Percentiles rank a stretch among this genome's conserved stretches.
Evolutionary conservation across 2,329 filamentous ascomycete species (phyloP).

Genomic region (Sporothrix variecibatus): DNA sequence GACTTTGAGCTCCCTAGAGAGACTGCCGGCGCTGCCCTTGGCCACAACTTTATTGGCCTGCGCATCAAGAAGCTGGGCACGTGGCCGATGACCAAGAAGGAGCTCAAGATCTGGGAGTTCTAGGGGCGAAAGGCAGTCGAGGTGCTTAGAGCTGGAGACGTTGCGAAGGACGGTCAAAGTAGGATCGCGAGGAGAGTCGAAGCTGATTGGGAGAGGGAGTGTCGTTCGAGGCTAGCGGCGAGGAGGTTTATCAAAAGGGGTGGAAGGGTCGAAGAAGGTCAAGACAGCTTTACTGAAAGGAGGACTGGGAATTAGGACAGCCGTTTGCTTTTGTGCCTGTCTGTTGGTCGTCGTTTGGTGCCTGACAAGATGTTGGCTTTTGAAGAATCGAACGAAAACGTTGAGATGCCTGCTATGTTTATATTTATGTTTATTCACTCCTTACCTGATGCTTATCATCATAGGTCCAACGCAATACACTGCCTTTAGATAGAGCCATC

Average conservation of each 20-base stretch:
- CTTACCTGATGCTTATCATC: neutral
- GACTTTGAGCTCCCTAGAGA: neutral
- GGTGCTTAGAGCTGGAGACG: neutral
- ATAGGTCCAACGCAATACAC: neutral
- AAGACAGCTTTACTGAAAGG: neutral
- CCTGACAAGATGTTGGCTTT: neutral
- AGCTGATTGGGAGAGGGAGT: neutral
- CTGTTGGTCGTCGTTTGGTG: neutral
- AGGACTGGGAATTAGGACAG: neutral
- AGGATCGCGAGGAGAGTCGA: neutral
- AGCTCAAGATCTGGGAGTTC: constrained; percentile 32
- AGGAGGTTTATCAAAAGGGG: neutral
- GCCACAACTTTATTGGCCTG: constrained; percentile 33
- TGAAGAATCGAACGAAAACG: neutral
- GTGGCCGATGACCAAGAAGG: constrained; percentile 38
- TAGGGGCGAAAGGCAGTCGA: neutral
- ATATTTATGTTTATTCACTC: neutral
- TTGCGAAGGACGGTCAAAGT: too few relatives aligned
- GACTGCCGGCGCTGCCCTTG: neutral
- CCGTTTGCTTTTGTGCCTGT: neutral
- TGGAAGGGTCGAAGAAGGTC: neutral
- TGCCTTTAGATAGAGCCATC: too few relatives aligned
- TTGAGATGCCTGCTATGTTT: neutral
- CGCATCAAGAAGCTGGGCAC: constrained; percentile 37
- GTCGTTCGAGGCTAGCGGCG: neutral